Percentiles rank a stretch among this genome's conserved stretches.
Evolutionary conservation across 2,329 filamentous ascomycete species (phyloP).

Genomic region (Ilyonectria destructans): DNA sequence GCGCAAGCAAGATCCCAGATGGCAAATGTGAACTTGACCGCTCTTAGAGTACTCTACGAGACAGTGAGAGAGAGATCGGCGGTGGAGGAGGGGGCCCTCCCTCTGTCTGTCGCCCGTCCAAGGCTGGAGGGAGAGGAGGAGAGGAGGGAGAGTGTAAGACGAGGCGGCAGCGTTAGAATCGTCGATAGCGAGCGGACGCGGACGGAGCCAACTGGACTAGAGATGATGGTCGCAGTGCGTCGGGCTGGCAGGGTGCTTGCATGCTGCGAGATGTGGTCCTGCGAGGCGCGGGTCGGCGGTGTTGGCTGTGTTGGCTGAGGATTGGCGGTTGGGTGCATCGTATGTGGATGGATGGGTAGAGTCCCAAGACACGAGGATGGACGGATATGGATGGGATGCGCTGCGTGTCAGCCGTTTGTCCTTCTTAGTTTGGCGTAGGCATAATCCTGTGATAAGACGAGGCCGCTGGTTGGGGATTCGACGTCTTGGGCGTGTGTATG

Average conservation of each 20-base stretch:
- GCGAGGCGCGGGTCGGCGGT: constrained; percentile 32
- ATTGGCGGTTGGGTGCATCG: constrained; percentile 11
- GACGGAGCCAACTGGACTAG: constrained; percentile 10
- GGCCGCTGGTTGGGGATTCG: neutral
- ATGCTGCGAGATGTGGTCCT: constrained; percentile 39
- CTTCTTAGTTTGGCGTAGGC: neutral
- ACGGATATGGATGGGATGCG: constrained; percentile 3
- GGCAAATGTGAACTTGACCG: constrained; percentile 26
- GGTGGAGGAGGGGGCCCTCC: constrained; percentile 36
- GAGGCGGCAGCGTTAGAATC: constrained; percentile 18
- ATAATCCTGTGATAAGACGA: constrained; percentile 6
- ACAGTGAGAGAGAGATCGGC: constrained; percentile 36
- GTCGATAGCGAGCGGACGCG: constrained; percentile 15
- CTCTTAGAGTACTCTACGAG: neutral
- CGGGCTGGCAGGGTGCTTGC: constrained; percentile 34
- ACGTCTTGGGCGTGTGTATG: constrained; percentile 6
- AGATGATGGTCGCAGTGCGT: constrained; percentile 20
- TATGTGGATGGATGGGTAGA: constrained; percentile 1
- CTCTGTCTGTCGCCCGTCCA: neutral
- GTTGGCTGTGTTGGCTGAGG: constrained; percentile 18
- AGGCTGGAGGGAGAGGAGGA: constrained; percentile 4
- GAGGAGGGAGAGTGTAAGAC: constrained; percentile 24
- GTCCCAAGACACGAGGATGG: constrained; percentile 3
- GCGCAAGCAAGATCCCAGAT: constrained; percentile 28
- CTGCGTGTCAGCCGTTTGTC: constrained; percentile 6